Evolutionary conservation across 2,329 filamentous ascomycete species (phyloP), one percentile per base, ranked within the genome.

Genomic region (Zymoseptoria pseudotritici): DNA sequence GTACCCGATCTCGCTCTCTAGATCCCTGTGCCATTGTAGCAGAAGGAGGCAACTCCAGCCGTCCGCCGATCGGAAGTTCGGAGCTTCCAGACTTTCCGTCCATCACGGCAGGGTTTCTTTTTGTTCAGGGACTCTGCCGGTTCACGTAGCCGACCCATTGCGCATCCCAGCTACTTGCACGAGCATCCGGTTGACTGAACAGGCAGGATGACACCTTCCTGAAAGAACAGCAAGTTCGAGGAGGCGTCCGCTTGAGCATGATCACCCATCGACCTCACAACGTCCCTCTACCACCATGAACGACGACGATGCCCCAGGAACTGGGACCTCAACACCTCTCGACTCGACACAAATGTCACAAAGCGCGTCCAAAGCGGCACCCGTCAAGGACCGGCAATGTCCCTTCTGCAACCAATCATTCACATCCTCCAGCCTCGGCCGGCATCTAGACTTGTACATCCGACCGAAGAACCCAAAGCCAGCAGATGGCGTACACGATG

Each of bases 381-480:
- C 63, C 24, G 31, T 60, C 61, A 97, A 97, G 76, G 92, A 97
- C 78, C 91, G 90, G 72, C 86, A 81, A 65, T 97, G 93, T 73
- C 89, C 87, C 42, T 97, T 90, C 77, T 97, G 93, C 74, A 82
- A 86, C 53, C 91, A 96, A 74, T 82, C 88, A 6, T 97, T 97
- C 72, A 97, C 93, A 17, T 97, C 92, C 1, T 96, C 91, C 17
- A 96, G 91, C 2, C 84, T 97, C 57, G 93, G 93, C 55, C 88
- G 93, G 53, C 93, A 97, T 76, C 86, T 97, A 66, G 93, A 97
- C 73, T 84, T 96, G 49, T 97, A 95, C 74, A 92, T 97, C 70
- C 92, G 91, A 71, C 88, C 91, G 61, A 95, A 91, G 78, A 97
- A 97, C 73, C 91, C 93, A 1, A 94, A 92, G 75, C 82, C 87